phyloP scores from a whole-genome alignment of 257 asterid genomes.

The Solanum tacnaense region DNA sequence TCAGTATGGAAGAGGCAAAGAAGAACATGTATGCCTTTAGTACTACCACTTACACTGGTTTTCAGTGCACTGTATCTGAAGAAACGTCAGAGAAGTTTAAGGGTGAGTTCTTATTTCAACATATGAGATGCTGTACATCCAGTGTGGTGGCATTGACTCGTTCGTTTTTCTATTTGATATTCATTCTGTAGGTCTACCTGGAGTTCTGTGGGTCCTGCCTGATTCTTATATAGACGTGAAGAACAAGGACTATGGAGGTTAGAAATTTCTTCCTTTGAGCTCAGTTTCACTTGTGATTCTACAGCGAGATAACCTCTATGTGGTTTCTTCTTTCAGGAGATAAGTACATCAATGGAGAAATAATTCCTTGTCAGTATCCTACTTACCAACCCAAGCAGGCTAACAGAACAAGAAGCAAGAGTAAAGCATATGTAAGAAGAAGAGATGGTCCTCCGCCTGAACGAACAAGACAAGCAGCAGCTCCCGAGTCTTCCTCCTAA shows the following conservation, averaged over 20 bases:
- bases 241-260: constrained; percentile 99
- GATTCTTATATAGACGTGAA: constrained; percentile 96
- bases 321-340: constrained; percentile 40
- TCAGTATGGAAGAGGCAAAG: constrained; percentile 97
- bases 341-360: constrained; percentile 89
- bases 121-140: background rate
- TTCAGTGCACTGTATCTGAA: constrained; percentile 94
- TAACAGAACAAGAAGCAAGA: constrained; percentile 52
- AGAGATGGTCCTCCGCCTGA: constrained; percentile 93
- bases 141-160: background rate
- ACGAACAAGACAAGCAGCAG: constrained; percentile 50
- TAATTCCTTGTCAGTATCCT: constrained; percentile 87
- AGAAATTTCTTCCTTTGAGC: background rate
- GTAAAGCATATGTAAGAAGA: constrained; percentile 92
- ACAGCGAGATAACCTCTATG: background rate
- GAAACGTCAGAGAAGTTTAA: constrained; percentile 96
- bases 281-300: background rate
- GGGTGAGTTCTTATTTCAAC: constrained; percentile 32
- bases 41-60: constrained; percentile 95
- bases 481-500: constrained; percentile 51
- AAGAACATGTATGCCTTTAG: constrained; percentile 98
- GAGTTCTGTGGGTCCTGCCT: constrained; percentile 95
- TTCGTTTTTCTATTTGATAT: background rate
- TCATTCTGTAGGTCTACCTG: constrained; percentile 67
- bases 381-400: constrained; percentile 87